Conservation (phyloP, 2,329 filamentous ascomycete genomes). For the Fusarium sp. region DNA sequence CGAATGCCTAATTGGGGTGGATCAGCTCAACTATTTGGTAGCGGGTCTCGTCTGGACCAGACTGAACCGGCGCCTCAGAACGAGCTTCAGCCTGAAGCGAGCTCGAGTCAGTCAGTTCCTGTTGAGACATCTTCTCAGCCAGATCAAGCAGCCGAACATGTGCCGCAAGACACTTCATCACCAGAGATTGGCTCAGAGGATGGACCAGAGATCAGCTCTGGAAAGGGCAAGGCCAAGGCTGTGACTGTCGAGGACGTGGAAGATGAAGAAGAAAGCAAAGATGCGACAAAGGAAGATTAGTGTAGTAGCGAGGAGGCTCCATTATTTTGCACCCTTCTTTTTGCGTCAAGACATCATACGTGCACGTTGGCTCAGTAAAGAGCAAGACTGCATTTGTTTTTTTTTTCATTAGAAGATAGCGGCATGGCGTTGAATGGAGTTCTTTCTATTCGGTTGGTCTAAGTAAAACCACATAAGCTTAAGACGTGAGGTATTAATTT, state of each 20-base stretch:
- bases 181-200: constrained; percentile 32
- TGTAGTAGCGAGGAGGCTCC: constrained; percentile 1
- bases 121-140: constrained; percentile 13
- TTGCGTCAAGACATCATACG: not conserved
- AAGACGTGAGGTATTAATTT: too few species aligned
- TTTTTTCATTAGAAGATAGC: constrained; percentile 16
- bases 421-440: constrained; percentile 24
- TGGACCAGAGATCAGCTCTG: constrained; percentile 16
- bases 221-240: constrained; percentile 56
- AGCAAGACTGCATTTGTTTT: constrained; percentile 18
- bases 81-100: constrained; percentile 22
- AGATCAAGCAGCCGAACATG: constrained; percentile 15
- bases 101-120: constrained; percentile 15
- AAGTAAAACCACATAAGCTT: too few species aligned
- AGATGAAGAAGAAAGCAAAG: constrained; percentile 25
- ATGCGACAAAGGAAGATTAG: constrained; percentile 19
- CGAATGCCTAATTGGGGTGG: constrained; percentile 62
- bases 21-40: constrained; percentile 58
- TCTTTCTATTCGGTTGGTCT: not conserved
- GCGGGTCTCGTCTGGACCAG: constrained; percentile 42
- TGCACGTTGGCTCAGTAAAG: not conserved
- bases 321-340: not conserved
- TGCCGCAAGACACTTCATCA: constrained; percentile 14
- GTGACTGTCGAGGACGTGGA: constrained; percentile 52
- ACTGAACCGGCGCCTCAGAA: constrained; percentile 29